Evolutionary conservation across 176 grass and related monocot species (phyloP).

Genomic region (Bolboschoenus planiculmis): DNA sequence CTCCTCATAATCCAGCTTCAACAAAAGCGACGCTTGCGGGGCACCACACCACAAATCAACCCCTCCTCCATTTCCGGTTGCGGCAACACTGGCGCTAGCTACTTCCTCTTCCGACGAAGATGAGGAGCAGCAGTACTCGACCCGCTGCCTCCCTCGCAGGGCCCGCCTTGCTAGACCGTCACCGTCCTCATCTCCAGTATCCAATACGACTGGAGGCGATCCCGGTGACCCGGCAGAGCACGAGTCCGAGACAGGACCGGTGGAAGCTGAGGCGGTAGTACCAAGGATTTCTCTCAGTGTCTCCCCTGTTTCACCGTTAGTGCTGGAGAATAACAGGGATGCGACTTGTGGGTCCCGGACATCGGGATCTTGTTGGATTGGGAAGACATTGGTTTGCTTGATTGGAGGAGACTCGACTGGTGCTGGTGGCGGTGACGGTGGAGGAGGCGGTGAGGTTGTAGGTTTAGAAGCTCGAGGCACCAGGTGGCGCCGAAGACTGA

Average conservation of each 20-base stretch:
- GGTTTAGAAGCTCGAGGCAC: neutral
- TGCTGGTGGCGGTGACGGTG: neutral
- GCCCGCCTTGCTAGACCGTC: constrained; percentile 62
- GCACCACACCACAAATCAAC: constrained; percentile 10
- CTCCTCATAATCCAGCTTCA: constrained; percentile 85
- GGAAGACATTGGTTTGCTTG: constrained; percentile 38
- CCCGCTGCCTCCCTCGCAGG: constrained; percentile 67
- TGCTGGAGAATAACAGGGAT: constrained; percentile 36
- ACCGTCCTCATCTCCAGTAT: constrained; percentile 9
- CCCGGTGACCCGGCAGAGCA: constrained; percentile 29
- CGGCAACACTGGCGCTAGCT: constrained; percentile 32
- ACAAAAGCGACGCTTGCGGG: constrained; percentile 20
- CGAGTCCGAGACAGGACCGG: neutral
- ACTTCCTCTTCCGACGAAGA: constrained; percentile 43
- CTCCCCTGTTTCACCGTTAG: constrained; percentile 40
- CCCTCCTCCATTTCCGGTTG: neutral
- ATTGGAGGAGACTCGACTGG: neutral
- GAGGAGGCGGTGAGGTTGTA: neutral
- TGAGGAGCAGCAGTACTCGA: constrained; percentile 70
- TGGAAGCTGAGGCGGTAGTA: neutral
- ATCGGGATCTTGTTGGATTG: constrained; percentile 42
- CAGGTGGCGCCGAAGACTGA: constrained; percentile 56
- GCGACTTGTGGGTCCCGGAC: constrained; percentile 35
- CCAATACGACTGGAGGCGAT: constrained; percentile 12
- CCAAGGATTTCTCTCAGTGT: constrained; percentile 82